Base-by-base conservation (phyloP, 306 rosid genomes). In the Lathyrus oleraceus region DNA sequence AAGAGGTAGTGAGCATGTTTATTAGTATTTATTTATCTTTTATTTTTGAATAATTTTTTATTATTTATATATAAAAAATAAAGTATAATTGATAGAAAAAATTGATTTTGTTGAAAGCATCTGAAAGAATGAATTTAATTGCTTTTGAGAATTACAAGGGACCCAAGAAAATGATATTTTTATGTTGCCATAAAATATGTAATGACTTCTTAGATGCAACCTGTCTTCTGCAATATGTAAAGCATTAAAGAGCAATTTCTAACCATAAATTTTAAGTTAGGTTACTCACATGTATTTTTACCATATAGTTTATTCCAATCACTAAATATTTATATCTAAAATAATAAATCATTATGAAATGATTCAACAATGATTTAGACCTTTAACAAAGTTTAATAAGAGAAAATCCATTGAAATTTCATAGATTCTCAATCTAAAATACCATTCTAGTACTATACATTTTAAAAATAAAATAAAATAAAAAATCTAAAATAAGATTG, bases 161-260 rank as follows among this genome's bases (percentile, higher is more conserved):
- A 28, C 59, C 59, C 51, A 28, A 10, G 20, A 28, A 66, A 20
- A 20, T 13, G 57, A 28, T 20, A 32, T 5, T 5, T 32, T 21
- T 32, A 30, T 30, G 35, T 65, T 57, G 2, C 9, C 54, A 66
- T 59, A 75, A 45, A 58, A 65, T 20, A 25, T 32, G 3, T 36
- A 61, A 27, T 48, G 21, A 52, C 4, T 38, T 40, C n/a, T 5
- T 17, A 53, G 54, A 13, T 23, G 17, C 40, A 54, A 35, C 15
- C 15, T 21, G 79, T 69, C 73, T 74, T 58, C 65, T 49, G 71
- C 21, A 20, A 52, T 67, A 61, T 51, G 60, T 70, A 43, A 67
- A 63, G 53, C 12, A 61, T 14, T 67, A 40, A 63, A 63, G 49
- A 11, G 12, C 52, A 63, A 39, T 40, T 28, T 9, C 23, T 39